phyloP scores from a whole-genome alignment of 352 stramenopile species.

The Phytophthora podocarpi region DNA sequence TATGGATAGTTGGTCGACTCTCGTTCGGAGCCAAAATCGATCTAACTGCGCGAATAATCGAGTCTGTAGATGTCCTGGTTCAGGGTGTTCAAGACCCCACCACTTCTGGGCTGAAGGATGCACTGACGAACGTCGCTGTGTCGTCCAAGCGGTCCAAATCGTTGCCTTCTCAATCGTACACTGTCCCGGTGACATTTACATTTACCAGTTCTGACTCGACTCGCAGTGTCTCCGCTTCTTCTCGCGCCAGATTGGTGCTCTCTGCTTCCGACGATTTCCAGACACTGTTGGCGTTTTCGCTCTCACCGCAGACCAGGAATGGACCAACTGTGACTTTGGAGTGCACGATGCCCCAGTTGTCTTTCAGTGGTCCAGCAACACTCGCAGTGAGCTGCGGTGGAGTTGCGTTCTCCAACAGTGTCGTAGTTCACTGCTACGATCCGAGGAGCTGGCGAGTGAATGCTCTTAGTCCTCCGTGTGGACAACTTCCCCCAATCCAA shows the following conservation, averaged over 20 bases:
- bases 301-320: constrained; percentile 16
- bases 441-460: constrained; percentile 55
- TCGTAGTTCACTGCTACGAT: constrained; percentile 77
- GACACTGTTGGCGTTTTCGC: constrained; percentile 18
- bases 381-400: constrained; percentile 52
- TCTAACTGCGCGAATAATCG: constrained; percentile 1
- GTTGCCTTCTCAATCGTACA: constrained; percentile 1
- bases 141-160: neutral
- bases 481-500: constrained; percentile 29
- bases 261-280: constrained; percentile 21
- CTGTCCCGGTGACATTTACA: constrained; percentile 34
- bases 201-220: constrained; percentile 57
- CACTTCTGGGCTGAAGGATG: constrained; percentile 2
- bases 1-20: constrained; percentile 49
- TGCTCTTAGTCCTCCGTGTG: constrained; percentile 49
- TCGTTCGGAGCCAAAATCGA: neutral
- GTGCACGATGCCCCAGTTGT: constrained; percentile 57
- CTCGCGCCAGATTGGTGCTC: constrained; percentile 47
- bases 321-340: constrained; percentile 44
- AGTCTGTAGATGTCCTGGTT: constrained; percentile 18
- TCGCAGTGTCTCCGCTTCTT: constrained; percentile 39
- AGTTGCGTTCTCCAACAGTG: constrained; percentile 64
- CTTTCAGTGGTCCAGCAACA: constrained; percentile 58
- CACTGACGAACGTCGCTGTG: neutral
- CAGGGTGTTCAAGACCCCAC: neutral